Percentiles rank a stretch among this genome's conserved stretches.
Evolutionary conservation across 2,329 filamentous ascomycete species (phyloP).

Genomic region (Botryosphaeria dothidea): DNA sequence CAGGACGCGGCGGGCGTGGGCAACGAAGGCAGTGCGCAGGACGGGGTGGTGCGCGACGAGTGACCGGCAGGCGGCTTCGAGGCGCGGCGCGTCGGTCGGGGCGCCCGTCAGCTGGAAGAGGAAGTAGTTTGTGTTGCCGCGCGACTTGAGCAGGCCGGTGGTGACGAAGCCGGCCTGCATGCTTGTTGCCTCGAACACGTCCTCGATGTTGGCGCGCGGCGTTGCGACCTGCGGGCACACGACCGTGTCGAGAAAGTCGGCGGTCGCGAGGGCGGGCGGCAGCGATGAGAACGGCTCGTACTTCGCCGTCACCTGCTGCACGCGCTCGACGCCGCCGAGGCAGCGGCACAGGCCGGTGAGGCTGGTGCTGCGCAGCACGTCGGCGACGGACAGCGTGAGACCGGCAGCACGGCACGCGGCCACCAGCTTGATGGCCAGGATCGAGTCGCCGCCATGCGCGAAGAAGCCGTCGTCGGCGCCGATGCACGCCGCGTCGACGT

Average conservation of each 20-base stretch:
- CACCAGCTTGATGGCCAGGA: background rate
- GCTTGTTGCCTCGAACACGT: conserved; percentile 1
- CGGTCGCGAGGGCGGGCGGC: background rate
- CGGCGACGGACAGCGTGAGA: background rate
- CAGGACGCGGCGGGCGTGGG: conserved; percentile 34
- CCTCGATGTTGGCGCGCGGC: background rate
- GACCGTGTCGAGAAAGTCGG: background rate
- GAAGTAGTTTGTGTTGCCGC: conserved; percentile 6
- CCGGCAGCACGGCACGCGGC: background rate
- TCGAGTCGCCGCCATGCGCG: background rate
- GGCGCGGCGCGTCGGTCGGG: background rate
- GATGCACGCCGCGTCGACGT: background rate
- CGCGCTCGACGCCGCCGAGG: background rate
- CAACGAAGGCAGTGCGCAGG: conserved; percentile 36
- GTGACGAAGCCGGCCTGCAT: background rate
- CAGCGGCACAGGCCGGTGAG: background rate
- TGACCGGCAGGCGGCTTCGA: conserved; percentile 17
- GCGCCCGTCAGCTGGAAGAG: background rate
- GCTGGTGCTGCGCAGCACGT: conserved; percentile 5
- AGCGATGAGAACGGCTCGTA: background rate
- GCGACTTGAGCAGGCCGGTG: background rate
- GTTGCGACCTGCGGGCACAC: background rate
- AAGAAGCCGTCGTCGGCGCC: background rate
- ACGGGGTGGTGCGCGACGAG: conserved; percentile 37
- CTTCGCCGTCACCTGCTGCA: background rate